A percentile compares a stretch with the other conserved stretches of the same genome.
Conservation (phyloP, 495 filamentous ascomycete species). For the Opeltia flavorubescens region DNA sequence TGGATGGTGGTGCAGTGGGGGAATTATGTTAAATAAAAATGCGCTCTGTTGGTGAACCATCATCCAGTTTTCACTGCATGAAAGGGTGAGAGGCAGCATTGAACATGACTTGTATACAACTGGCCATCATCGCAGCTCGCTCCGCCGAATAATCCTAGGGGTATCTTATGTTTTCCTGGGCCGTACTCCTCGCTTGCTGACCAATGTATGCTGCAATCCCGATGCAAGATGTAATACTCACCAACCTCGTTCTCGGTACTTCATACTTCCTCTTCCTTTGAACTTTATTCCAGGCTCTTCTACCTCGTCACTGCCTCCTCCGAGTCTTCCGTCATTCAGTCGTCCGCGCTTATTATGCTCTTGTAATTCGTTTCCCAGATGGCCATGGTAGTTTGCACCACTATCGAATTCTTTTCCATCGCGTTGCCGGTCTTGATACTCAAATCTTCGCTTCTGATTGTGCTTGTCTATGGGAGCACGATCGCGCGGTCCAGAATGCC, state of each 20-base stretch:
- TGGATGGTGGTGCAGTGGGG: conserved; percentile 76
- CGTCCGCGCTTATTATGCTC: not conserved
- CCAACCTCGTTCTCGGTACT: conserved; percentile 21
- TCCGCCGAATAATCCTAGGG: no score
- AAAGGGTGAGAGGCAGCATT: no score
- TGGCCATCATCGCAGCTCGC: no score
- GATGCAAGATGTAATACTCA: conserved; percentile 2
- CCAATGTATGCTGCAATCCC: not conserved
- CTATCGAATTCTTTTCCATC: conserved; percentile 1
- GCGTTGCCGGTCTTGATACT: conserved; percentile 13
- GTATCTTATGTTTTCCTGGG: no score
- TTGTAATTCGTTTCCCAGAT: no score
- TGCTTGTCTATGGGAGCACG: no score
- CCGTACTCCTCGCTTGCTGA: not conserved
- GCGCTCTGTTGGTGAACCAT: not conserved
- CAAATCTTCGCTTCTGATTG: not conserved
- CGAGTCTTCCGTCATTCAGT: not conserved
- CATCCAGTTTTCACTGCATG: no score
- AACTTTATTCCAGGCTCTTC: conserved; percentile 24
- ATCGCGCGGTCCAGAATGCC: no score
- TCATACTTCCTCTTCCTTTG: conserved; percentile 32
- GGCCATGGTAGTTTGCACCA: no score
- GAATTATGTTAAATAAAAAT: conserved; percentile 36
- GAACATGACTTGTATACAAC: not conserved
- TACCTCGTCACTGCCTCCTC: conserved; percentile 9